Evolutionary conservation across 257 asterid genomes (phyloP), one percentile per base, ranked within the genome.

Genomic region (Jacaranda copaia): DNA sequence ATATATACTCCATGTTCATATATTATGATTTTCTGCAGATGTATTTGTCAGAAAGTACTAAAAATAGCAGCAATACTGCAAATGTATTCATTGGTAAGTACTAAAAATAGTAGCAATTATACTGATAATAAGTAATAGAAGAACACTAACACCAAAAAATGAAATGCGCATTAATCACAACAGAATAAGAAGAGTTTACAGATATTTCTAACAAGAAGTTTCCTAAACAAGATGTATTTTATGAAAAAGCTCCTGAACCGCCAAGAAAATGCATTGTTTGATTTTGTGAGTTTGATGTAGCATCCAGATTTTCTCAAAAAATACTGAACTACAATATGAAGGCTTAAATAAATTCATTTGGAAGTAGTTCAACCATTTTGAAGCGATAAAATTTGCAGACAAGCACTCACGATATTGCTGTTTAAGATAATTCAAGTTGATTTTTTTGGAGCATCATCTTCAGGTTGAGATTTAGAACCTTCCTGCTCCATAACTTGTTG

Each of bases 401-500:
- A 62, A 62, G 19, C n/a, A n/a, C 51, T 16, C 8, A 15, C 70
- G 13, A 63, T 7, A 9, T 15, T 63, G 51, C 20, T 14, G 12
- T 3, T 16, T 58, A 11, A 48, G 58, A 39, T 35, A 63, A 58
- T 15, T 53, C 71, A 25, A 48, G 25, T 46, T 51, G 53, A 75
- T 35, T 6, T 45, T 78, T 86, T 85, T 5, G 89, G 84, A 72
- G 80, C 42, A 20, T 79, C 85, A 7, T 79, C 75, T 52, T 75
- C 83, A 49, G 60, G 16, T 35, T 82, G 81, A 81, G 90, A 77
- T 59, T 80, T 84, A 8, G 85, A 64, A 68, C 84, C 86, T 65
- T 89, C 80, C 59, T 79, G 87, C 84, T 90, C 96, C 97, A 86
- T 87, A 74, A 89, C 92, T 71, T 93, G 82, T 35, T 88, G 97